phyloP scores from a whole-genome alignment of 257 asterid genomes.

The Solanum gracilifrons region DNA sequence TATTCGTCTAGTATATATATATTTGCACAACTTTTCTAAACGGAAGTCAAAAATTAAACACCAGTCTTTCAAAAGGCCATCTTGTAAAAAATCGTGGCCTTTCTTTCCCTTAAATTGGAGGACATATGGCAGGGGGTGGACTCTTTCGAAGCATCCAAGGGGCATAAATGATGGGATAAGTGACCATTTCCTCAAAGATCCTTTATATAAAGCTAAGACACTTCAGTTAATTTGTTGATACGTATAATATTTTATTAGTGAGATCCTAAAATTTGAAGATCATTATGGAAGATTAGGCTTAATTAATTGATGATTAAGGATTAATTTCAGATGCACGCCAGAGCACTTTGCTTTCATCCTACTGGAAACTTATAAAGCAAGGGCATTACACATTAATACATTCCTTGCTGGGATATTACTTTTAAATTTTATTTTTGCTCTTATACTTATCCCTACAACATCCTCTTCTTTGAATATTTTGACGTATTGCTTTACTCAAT shows the following conservation, averaged over 20 bases:
- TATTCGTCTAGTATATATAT: too few relatives aligned
- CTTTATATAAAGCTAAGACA: not conserved
- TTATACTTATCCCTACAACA: not conserved
- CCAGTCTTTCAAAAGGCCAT: not conserved
- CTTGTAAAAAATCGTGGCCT: not conserved
- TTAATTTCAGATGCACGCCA: not conserved
- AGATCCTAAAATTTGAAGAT: not conserved
- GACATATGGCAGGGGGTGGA: not conserved
- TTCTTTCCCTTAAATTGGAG: not conserved
- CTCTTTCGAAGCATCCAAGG: not conserved
- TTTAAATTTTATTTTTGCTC: not conserved
- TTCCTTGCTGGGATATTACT: not conserved
- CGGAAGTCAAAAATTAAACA: not conserved
- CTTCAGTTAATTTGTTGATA: not conserved
- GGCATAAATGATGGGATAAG: not conserved
- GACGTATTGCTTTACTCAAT: not conserved
- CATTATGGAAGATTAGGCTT: not conserved
- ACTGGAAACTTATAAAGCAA: conserved; percentile 2
- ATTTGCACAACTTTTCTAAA: not conserved
- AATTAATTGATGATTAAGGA: not conserved
- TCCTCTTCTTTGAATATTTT: not conserved
- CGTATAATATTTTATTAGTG: not conserved
- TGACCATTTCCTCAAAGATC: not conserved
- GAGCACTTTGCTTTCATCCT: not conserved
- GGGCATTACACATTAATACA: not conserved